Evolutionary conservation across 2,329 filamentous ascomycete genomes (phyloP), one percentile per base, ranked within the genome.

Genomic region (Aureobasidium sp.): DNA sequence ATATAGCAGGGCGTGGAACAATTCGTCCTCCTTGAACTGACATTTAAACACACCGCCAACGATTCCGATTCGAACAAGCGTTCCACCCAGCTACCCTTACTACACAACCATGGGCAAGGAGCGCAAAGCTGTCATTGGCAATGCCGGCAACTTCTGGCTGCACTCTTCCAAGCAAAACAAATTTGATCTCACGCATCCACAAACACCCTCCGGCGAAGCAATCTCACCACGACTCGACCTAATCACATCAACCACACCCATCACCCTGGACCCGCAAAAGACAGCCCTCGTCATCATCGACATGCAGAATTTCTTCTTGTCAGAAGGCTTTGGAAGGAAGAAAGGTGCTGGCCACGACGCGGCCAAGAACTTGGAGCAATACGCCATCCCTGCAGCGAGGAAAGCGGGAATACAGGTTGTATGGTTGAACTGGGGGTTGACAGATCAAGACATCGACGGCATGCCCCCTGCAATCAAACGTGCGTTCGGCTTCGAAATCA

Each of bases 151-250:
- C 65, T 77, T 77, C 68, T 79, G 78, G 78, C 70, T 75, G 5
- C 75, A 78, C 65, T 74, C 74, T 38, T 69, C 71, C 2, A 61
- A 61, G n/a, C 21, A 60, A 23, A 71, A 66, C 11, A 77, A 75
- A 50, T 79, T 79, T 67, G 74, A 80, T 64, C 73, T 80, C 5
- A 78, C 76, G 1, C 77, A 75, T 61, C 72, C 76, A 1, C 10
- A 66, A 7, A 64, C 67, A 4, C 70, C 73, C 1, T 66, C 68
- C 1, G 25, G 31, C 55, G 62, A 69, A 23, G 62, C 64, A 15
- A 49, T 67, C 2, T 59, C 62, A 10, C 61, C 63, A 13, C 63
- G 55, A 7, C 45, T 69, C 17, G 63, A 57, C n/a, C 59, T 72
- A 50, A 47, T 63, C 29, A 71, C 70, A 1, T 67, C 65, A 6